phyloP scores from a whole-genome alignment of 192 early-diverging fungal species.

The Entomortierella parvispora region DNA sequence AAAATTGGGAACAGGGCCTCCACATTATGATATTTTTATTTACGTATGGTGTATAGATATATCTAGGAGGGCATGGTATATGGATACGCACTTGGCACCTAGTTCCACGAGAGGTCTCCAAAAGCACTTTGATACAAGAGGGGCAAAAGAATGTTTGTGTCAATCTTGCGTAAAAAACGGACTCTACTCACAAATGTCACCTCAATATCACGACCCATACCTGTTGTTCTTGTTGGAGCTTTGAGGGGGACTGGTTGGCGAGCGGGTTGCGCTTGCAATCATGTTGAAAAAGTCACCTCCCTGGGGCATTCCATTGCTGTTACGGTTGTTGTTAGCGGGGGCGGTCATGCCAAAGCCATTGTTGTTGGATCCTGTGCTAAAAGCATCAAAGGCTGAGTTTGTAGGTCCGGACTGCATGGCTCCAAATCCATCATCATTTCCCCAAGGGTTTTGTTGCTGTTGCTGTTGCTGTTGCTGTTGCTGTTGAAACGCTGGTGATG shows the following conservation, averaged over 20 bases:
- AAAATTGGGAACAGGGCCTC: no score
- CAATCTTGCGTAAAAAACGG: no score
- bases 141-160: background rate
- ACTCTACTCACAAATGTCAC: background rate
- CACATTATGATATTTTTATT: no score
- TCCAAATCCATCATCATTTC: conserved; percentile 44
- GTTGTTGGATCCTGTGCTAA: conserved; percentile 13
- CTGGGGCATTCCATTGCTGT: conserved; percentile 31
- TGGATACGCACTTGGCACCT: background rate
- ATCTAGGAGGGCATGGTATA: background rate
- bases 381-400: conserved; percentile 30
- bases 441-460: conserved; percentile 28
- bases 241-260: conserved; percentile 24
- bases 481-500: conserved; percentile 1
- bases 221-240: conserved; percentile 40
- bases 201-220: conserved; percentile 3
- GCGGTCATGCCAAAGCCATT: conserved; percentile 6
- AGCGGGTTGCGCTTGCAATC: conserved; percentile 21
- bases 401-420: conserved; percentile 33
- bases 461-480: conserved; percentile 11
- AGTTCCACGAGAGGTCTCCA: conserved; percentile 48
- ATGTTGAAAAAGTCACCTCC: conserved; percentile 46
- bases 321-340: conserved; percentile 11
- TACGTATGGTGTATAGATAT: no score
- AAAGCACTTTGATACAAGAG: conserved; percentile 23